Conservation (phyloP, 495 filamentous ascomycete genomes). For the Penicillium simplicissimum region DNA sequence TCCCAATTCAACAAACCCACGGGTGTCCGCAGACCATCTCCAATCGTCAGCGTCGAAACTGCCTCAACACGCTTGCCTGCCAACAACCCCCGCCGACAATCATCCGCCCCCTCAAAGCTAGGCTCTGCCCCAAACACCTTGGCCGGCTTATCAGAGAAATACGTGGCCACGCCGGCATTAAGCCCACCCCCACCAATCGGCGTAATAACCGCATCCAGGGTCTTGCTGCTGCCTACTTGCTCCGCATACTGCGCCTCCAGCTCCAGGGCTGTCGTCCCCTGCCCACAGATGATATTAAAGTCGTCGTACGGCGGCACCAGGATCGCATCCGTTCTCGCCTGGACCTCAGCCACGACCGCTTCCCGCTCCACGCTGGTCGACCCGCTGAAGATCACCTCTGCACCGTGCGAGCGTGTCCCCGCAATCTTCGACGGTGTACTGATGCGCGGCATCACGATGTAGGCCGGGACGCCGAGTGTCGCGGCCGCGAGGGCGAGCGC, state of each 20-base stretch:
- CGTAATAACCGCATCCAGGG: conserved; percentile 77
- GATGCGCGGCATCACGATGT: conserved; percentile 90
- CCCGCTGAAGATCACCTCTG: conserved; percentile 79
- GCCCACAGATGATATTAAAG: conserved; percentile 84
- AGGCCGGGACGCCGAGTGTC: conserved; percentile 61
- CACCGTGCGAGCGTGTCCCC: conserved; percentile 73
- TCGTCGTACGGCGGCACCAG: conserved; percentile 91
- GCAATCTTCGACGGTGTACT: conserved; percentile 83
- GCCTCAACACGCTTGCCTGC: conserved; percentile 58
- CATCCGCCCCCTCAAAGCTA: conserved; percentile 79
- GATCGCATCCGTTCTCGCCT: conserved; percentile 67
- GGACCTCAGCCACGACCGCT: conserved; percentile 66
- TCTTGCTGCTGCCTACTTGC: conserved; percentile 12
- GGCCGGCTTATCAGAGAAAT: conserved; percentile 62
- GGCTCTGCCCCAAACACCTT: conserved; percentile 92
- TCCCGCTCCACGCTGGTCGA: conserved; percentile 79
- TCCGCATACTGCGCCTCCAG: conserved; percentile 67
- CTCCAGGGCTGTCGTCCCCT: conserved; percentile 88
- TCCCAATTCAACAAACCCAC: conserved; percentile 78
- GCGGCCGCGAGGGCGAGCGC: conserved; percentile 85
- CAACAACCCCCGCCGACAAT: conserved; percentile 68
- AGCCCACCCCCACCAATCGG: conserved; percentile 89
- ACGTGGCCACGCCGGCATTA: conserved; percentile 78
- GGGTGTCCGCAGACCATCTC: conserved; percentile 86
- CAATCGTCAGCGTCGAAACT: conserved; percentile 80